Evolutionary conservation across 495 filamentous ascomycete species (phyloP).

Genomic region (Penicillium subrubescens): DNA sequence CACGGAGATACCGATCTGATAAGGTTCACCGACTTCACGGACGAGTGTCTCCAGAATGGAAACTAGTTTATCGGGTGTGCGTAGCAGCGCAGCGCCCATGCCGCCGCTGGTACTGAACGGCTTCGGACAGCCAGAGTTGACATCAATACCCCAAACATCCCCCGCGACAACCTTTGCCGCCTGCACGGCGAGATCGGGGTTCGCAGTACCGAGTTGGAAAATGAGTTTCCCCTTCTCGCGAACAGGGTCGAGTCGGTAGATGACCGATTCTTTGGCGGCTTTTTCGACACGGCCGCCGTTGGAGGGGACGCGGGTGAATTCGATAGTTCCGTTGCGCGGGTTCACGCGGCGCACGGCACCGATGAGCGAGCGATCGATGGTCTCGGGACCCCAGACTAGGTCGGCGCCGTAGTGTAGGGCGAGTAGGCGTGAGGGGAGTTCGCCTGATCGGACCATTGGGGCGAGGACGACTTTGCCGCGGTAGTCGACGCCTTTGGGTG

Average conservation of each 20-base stretch:
- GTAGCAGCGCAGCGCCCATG: constrained; percentile 91
- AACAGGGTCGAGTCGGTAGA: constrained; percentile 80
- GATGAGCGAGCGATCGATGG: constrained; percentile 86
- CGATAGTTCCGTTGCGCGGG: constrained; percentile 70
- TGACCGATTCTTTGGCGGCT: constrained; percentile 64
- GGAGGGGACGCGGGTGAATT: constrained; percentile 76
- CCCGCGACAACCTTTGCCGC: constrained; percentile 80
- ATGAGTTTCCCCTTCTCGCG: constrained; percentile 73
- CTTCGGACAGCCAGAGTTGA: constrained; percentile 97
- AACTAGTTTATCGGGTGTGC: constrained; percentile 77
- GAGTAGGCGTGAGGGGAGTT: constrained; percentile 83
- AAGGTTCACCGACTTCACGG: constrained; percentile 68
- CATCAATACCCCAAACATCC: constrained; percentile 91
- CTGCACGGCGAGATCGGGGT: constrained; percentile 76
- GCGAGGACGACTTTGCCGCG: constrained; percentile 90
- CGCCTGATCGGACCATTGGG: constrained; percentile 95
- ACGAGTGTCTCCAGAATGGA: constrained; percentile 82
- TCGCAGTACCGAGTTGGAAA: constrained; percentile 88
- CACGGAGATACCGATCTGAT: constrained; percentile 87
- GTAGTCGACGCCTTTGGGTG: constrained; percentile 87
- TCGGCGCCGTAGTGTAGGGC: constrained; percentile 95
- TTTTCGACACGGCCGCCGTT: constrained; percentile 56
- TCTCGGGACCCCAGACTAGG: constrained; percentile 97
- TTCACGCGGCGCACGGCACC: constrained; percentile 78
- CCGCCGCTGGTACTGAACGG: constrained; percentile 88